phyloP scores from a whole-genome alignment of 2,329 filamentous ascomycete species.

The Sarocladium brachiariae region DNA sequence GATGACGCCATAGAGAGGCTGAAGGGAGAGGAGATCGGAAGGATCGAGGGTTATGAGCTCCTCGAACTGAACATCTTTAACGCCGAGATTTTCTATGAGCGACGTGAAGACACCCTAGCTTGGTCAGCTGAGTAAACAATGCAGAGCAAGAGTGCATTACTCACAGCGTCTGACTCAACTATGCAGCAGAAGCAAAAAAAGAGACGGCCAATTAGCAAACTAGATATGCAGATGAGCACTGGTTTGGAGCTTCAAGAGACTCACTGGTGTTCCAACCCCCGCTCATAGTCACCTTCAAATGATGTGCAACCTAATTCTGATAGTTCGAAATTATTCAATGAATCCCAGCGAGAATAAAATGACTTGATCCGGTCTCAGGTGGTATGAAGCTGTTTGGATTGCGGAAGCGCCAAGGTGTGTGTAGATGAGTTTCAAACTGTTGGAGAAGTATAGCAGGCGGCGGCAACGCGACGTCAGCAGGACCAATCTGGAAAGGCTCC shows the following conservation, averaged over 20 bases:
- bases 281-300: slow-evolving; percentile 57
- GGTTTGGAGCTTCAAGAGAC: slow-evolving; percentile 19
- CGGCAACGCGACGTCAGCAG: slow-evolving; percentile 2
- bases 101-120: slow-evolving; percentile 88
- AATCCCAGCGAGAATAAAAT: too few species aligned
- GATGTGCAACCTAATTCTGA: not conserved
- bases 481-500: not conserved
- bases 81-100: slow-evolving; percentile 83
- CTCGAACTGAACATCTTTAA: slow-evolving; percentile 92
- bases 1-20: slow-evolving; percentile 88
- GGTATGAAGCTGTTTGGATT: slow-evolving; percentile 1
- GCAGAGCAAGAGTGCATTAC: slow-evolving; percentile 22
- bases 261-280: slow-evolving; percentile 90
- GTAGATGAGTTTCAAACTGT: slow-evolving; percentile 5
- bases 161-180: slow-evolving; percentile 91
- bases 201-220: slow-evolving; percentile 7
- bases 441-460: not conserved
- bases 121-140: slow-evolving; percentile 11
- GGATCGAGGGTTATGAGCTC: slow-evolving; percentile 87
- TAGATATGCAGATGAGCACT: not conserved
- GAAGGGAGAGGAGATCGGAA: slow-evolving; percentile 61
- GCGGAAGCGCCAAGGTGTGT: too few species aligned
- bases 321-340: not conserved
- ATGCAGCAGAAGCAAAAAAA: slow-evolving; percentile 11
- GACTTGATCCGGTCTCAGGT: not conserved